Percentiles rank a stretch among this genome's conserved stretches.
Conservation (phyloP, 805 yeast species). For the Candida boidinii region DNA sequence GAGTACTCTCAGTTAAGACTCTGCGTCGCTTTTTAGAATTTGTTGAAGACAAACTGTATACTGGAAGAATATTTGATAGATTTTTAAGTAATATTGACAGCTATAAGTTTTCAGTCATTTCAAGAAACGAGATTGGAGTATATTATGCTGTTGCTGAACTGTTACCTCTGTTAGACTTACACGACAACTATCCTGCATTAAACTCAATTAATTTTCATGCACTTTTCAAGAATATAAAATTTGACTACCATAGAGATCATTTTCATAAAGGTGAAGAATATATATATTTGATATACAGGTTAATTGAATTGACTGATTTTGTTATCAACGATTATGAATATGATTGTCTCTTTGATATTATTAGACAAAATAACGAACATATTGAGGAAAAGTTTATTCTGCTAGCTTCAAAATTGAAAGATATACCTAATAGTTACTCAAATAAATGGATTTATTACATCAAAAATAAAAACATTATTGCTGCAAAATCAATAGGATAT, state of each 20-base stretch:
- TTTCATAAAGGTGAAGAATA: slow-evolving; percentile 30
- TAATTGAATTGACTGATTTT: slow-evolving; percentile 6
- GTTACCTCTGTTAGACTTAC: slow-evolving; percentile 3
- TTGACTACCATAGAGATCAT: slow-evolving; percentile 27
- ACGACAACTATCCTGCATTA: too few species aligned
- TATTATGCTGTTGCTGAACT: slow-evolving; percentile 17
- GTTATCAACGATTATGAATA: slow-evolving; percentile 6
- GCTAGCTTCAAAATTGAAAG: slow-evolving; percentile 10
- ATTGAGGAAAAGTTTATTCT: slow-evolving; percentile 22
- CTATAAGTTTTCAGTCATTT: neutral
- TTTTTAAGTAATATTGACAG: neutral
- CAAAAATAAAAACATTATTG: slow-evolving; percentile 27
- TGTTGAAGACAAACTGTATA: neutral
- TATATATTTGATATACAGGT: slow-evolving; percentile 13
- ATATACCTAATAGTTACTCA: slow-evolving; percentile 11
- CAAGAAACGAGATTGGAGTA: slow-evolving; percentile 4
- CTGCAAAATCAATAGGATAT: slow-evolving; percentile 29
- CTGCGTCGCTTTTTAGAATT: slow-evolving; percentile 15
- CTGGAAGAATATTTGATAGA: neutral
- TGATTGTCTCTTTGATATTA: slow-evolving; percentile 19
- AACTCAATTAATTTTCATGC: slow-evolving; percentile 6
- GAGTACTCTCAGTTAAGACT: slow-evolving; percentile 33
- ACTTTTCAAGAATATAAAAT: slow-evolving; percentile 6
- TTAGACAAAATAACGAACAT: slow-evolving; percentile 15
- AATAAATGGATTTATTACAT: slow-evolving; percentile 29